Evolutionary conservation across 2,329 filamentous ascomycete species (phyloP).

Genomic region (Pleochaeta shiraiana): DNA sequence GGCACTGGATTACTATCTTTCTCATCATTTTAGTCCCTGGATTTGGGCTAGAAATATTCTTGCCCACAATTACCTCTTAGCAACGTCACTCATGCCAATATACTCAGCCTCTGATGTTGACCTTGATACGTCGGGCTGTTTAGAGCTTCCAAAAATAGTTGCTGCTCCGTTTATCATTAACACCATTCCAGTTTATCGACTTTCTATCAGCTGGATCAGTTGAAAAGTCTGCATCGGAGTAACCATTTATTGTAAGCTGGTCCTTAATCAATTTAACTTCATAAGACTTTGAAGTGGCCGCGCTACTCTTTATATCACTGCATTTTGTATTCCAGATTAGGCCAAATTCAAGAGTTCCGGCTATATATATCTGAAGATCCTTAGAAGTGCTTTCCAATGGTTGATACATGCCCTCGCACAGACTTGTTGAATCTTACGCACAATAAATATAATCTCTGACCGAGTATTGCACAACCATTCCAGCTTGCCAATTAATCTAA

Average conservation of each 20-base stretch:
- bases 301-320: background rate
- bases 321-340: background rate
- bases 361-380: background rate
- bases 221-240: background rate
- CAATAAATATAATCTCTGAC: background rate
- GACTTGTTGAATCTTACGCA: background rate
- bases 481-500: background rate
- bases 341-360: background rate
- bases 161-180: background rate
- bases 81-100: background rate
- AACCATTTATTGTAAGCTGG: background rate
- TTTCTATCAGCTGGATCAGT: conserved; percentile 1
- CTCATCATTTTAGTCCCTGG: background rate
- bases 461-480: background rate
- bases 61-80: background rate
- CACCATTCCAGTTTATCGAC: background rate
- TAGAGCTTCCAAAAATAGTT: background rate
- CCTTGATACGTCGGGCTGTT: background rate
- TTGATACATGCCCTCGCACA: background rate
- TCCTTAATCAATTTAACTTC: background rate
- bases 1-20: background rate
- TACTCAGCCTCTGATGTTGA: background rate
- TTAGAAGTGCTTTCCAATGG: conserved; percentile 1
- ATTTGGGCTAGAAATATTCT: conserved; percentile 3
- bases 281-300: background rate